Conservation (phyloP, 306 rosid genomes). For the Vicia villosa region DNA sequence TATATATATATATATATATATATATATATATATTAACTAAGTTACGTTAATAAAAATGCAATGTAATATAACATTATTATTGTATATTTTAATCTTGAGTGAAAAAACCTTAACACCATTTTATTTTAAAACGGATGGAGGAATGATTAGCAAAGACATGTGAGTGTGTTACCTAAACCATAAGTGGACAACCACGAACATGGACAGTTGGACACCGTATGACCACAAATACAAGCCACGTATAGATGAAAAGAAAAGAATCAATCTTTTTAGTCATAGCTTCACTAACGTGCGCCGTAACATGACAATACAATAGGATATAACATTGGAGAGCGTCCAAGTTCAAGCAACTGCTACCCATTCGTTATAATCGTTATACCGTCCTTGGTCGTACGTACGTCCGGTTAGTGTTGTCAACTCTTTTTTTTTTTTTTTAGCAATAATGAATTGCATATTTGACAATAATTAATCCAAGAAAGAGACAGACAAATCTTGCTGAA, state of each 20-base stretch:
- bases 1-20: too few relatives aligned
- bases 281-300: constrained; percentile 4
- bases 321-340: not conserved
- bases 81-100: too few relatives aligned
- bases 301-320: not conserved
- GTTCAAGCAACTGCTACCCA: not conserved
- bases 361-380: constrained; percentile 5
- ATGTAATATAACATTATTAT: too few relatives aligned
- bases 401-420: constrained; percentile 12
- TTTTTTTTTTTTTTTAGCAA: not conserved
- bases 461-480: not conserved
- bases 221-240: not conserved
- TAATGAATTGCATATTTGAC: not conserved
- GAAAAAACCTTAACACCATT: too few relatives aligned
- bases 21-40: too few relatives aligned
- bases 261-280: not conserved
- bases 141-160: not conserved
- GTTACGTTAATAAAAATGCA: too few relatives aligned
- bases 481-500: constrained; percentile 17
- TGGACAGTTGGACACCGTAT: not conserved
- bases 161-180: not conserved
- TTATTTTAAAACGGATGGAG: not conserved
- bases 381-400: constrained; percentile 51
- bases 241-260: not conserved
- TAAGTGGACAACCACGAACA: not conserved